Percentiles rank a stretch among this genome's conserved stretches.
These are phyloP conservation scores for Gaertneriomyces sp. DNA, from an alignment of 192 early-diverging fungal species.

Conservation along the genomic window DNA sequence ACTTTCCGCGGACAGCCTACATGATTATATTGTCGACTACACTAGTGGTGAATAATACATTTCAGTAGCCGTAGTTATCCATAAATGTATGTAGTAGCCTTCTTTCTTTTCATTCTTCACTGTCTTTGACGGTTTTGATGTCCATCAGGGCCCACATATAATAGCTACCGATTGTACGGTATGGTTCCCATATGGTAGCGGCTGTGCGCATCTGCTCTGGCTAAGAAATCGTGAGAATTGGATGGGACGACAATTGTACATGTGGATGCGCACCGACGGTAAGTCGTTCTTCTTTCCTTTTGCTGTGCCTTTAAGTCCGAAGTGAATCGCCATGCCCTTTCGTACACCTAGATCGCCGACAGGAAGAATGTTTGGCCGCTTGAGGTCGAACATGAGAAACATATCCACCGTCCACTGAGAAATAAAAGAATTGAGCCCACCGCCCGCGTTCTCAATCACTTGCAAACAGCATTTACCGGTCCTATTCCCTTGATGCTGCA, in stretches of 20 bases:
- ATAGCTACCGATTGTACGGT: slow-evolving; percentile 58
- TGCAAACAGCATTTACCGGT: slow-evolving; percentile 40
- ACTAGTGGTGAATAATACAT: not conserved
- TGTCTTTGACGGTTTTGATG: slow-evolving; percentile 22
- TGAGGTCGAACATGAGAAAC: slow-evolving; percentile 71
- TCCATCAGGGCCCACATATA: slow-evolving; percentile 58
- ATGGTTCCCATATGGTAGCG: slow-evolving; percentile 61
- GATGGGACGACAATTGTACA: not conserved
- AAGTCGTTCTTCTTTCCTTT: slow-evolving; percentile 39
- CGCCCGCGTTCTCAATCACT: no score
- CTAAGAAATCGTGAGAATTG: slow-evolving; percentile 10
- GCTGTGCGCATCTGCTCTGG: slow-evolving; percentile 51
- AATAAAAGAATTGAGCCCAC: not conserved
- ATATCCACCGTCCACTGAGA: slow-evolving; percentile 51
- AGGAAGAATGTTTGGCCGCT: slow-evolving; percentile 67
- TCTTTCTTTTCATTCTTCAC: slow-evolving; percentile 5
- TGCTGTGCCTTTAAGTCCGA: slow-evolving; percentile 48
- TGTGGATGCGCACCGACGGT: slow-evolving; percentile 20
- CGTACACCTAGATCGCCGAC: slow-evolving; percentile 62
- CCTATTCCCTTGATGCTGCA: slow-evolving; percentile 66
- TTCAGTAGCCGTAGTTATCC: not conserved
- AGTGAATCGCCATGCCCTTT: slow-evolving; percentile 63
- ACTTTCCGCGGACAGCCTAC: slow-evolving; percentile 30
- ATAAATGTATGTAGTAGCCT: not conserved
- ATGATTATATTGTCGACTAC: slow-evolving; percentile 37